These are phyloP conservation scores for Cytospora paraplurivora DNA, from an alignment of 2,329 filamentous ascomycete genomes.

Conservation along the genomic window DNA sequence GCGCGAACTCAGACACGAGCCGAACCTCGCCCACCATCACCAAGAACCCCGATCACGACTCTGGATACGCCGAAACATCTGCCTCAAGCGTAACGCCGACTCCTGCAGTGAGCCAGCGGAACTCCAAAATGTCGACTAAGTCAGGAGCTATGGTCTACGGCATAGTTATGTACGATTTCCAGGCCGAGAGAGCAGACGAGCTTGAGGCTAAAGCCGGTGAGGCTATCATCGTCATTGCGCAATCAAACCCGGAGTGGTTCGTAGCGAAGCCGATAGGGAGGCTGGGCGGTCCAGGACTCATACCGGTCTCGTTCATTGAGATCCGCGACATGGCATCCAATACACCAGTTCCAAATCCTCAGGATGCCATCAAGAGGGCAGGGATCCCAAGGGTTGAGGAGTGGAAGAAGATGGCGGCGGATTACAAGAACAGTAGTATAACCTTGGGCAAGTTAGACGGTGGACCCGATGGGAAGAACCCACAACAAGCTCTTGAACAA, in stretches of 20 bases:
- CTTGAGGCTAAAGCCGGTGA: slow-evolving; percentile 93
- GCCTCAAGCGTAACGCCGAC: slow-evolving; percentile 34
- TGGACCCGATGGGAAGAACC: slow-evolving; percentile 42
- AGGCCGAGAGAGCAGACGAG: slow-evolving; percentile 93
- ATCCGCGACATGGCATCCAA: slow-evolving; percentile 92
- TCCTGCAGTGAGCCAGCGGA: slow-evolving; percentile 45
- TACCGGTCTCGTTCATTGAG: slow-evolving; percentile 95
- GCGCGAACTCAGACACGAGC: slow-evolving; percentile 67
- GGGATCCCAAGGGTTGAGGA: slow-evolving; percentile 95
- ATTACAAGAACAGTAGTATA: slow-evolving; percentile 99
- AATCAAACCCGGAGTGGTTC: slow-evolving; percentile 99
- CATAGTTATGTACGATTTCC: slow-evolving; percentile 95
- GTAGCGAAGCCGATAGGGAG: slow-evolving; percentile 98
- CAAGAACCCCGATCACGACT: slow-evolving; percentile 80
- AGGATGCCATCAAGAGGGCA: slow-evolving; percentile 82
- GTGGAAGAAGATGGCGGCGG: slow-evolving; percentile 99
- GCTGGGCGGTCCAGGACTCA: slow-evolving; percentile 91
- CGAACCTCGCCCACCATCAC: slow-evolving; percentile 48
- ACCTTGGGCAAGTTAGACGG: slow-evolving; percentile 87
- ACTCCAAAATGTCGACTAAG: slow-evolving; percentile 52
- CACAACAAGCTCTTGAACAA: slow-evolving; percentile 60
- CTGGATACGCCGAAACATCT: slow-evolving; percentile 73
- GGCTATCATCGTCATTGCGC: slow-evolving; percentile 96
- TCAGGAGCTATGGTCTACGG: slow-evolving; percentile 90
- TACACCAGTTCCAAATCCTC: slow-evolving; percentile 75